Conservation (phyloP, 805 yeast genomes). For the Ogataea wickerhamii region DNA sequence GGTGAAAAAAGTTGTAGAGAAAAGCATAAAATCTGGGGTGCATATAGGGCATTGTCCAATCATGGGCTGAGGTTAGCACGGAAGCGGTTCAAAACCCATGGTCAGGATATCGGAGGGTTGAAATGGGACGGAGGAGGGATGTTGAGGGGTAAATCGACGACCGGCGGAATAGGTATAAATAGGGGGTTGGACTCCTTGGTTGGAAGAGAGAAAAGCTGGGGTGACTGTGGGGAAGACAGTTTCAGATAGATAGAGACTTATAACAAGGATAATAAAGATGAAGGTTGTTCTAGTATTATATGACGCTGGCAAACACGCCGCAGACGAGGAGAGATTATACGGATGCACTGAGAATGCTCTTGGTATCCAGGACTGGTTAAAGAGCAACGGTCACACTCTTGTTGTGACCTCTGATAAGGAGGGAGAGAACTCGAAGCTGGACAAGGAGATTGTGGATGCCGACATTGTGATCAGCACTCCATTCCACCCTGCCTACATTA, state of each 20-base stretch:
- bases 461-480: conserved; percentile 80
- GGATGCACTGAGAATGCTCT: conserved; percentile 76
- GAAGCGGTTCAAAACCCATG: conserved; percentile 4
- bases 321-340: conserved; percentile 54
- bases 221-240: background rate
- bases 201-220: too few species aligned
- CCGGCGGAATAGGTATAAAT: conserved; percentile 2
- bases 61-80: conserved; percentile 15
- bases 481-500: conserved; percentile 76
- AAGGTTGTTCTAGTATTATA: conserved; percentile 57
- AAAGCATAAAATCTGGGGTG: conserved; percentile 17
- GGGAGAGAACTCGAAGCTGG: conserved; percentile 54
- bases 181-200: conserved; percentile 2
- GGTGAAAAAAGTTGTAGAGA: conserved; percentile 1
- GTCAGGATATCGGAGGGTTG: conserved; percentile 1
- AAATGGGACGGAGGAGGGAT: background rate
- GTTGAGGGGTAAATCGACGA: conserved; percentile 2
- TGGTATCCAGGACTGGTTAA: conserved; percentile 64
- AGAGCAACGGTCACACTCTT: conserved; percentile 61
- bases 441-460: conserved; percentile 63
- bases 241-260: background rate
- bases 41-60: conserved; percentile 12
- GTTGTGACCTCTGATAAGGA: conserved; percentile 69
- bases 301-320: conserved; percentile 56
- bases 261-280: too few species aligned